Conservation (phyloP, 805 yeast species). For the Saccharomycopsis amapae region DNA sequence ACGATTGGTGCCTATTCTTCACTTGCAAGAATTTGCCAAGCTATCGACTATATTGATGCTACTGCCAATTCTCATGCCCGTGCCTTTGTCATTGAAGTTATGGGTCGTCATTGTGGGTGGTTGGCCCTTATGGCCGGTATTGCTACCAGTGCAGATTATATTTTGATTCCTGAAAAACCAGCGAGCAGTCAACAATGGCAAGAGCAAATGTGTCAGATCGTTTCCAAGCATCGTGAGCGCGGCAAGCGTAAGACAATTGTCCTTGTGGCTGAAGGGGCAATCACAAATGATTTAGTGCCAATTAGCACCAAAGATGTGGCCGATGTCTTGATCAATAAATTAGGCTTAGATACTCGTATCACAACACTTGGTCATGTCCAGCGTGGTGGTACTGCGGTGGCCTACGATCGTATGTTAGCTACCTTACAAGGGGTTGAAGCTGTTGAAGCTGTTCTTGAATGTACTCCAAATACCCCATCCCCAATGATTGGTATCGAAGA, state of each 20-base stretch:
- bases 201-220: constrained; percentile 57
- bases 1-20: constrained; percentile 81
- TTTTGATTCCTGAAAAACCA: constrained; percentile 76
- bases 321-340: constrained; percentile 51
- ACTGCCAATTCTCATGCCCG: constrained; percentile 79
- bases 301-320: constrained; percentile 61
- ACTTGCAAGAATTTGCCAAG: constrained; percentile 63
- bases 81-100: constrained; percentile 78
- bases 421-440: constrained; percentile 81
- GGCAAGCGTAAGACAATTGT: constrained; percentile 78
- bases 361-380: constrained; percentile 78
- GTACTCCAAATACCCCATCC: constrained; percentile 64
- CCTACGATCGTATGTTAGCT: constrained; percentile 63
- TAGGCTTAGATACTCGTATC: constrained; percentile 71
- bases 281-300: constrained; percentile 59
- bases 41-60: constrained; percentile 76
- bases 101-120: constrained; percentile 93
- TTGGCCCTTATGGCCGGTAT: constrained; percentile 75
- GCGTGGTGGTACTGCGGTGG: constrained; percentile 79
- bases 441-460: constrained; percentile 63
- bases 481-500: constrained; percentile 73
- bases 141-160: constrained; percentile 73
- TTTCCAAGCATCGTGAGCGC: constrained; percentile 53
- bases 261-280: constrained; percentile 81
- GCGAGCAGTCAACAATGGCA: constrained; percentile 58